A percentile compares a stretch with the other conserved stretches of the same genome.
Conservation (phyloP, 2,329 filamentous ascomycete genomes). For the Atkinsonella hypoxylon region DNA sequence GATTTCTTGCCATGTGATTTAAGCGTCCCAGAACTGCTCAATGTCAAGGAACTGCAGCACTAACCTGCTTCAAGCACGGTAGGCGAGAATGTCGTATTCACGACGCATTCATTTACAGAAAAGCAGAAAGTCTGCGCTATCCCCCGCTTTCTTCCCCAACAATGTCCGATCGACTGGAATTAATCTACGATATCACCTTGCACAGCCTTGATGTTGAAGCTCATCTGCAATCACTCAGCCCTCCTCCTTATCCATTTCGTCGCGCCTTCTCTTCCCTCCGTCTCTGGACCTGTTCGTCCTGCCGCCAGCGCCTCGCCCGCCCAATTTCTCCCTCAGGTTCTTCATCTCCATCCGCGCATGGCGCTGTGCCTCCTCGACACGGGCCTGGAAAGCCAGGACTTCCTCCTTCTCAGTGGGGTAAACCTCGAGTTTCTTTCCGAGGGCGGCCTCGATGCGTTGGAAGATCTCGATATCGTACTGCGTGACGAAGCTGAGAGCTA, state of each 20-base stretch:
- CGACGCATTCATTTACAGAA: too few relatives aligned
- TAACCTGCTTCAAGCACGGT: too few relatives aligned
- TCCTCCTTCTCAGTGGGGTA: conserved; percentile 66
- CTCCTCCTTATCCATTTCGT: conserved; percentile 67
- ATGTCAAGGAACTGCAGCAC: too few relatives aligned
- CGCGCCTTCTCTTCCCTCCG: conserved; percentile 28
- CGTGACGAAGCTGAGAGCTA: conserved; percentile 70
- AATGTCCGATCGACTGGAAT: too few relatives aligned
- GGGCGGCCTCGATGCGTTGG: conserved; percentile 67
- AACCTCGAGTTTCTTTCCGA: conserved; percentile 64
- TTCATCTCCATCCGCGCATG: conserved; percentile 74
- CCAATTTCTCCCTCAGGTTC: conserved; percentile 57
- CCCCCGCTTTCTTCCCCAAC: too few relatives aligned
- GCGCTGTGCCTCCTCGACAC: conserved; percentile 75
- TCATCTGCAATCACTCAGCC: conserved; percentile 21
- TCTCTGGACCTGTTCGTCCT: conserved; percentile 25
- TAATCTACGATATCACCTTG: too few relatives aligned
- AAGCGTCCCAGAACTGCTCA: too few relatives aligned
- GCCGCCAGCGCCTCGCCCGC: conserved; percentile 38
- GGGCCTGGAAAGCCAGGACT: conserved; percentile 66
- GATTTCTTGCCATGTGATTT: too few relatives aligned
- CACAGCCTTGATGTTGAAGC: too few relatives aligned
- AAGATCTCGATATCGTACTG: conserved; percentile 81
- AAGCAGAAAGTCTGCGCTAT: too few relatives aligned
- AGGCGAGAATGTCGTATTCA: too few relatives aligned